phyloP scores from a whole-genome alignment of 768 basidiomycete species.

The Rhizopogon vesiculosus region DNA sequence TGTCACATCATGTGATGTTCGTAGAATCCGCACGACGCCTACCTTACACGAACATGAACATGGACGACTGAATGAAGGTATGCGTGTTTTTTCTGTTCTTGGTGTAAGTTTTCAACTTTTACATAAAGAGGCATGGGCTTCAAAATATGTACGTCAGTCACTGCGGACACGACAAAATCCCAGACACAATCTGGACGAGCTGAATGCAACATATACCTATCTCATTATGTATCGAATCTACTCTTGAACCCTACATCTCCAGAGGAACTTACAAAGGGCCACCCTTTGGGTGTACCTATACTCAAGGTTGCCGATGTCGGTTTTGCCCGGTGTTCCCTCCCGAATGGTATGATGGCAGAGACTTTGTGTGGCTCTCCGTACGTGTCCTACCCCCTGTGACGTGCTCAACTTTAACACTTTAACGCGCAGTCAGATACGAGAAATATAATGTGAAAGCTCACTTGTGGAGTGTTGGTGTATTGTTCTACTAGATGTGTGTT shows the following conservation, averaged over 20 bases:
- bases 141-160: too few species aligned
- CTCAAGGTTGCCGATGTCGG: conserved; percentile 95
- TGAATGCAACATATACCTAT: conserved; percentile 83
- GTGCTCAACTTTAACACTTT: background rate
- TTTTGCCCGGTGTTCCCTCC: conserved; percentile 89
- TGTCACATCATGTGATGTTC: too few species aligned
- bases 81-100: too few species aligned
- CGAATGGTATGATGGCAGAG: conserved; percentile 92
- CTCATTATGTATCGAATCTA: conserved; percentile 65
- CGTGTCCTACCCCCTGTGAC: conserved; percentile 26
- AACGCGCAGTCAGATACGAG: conserved; percentile 70
- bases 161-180: too few species aligned
- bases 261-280: conserved; percentile 79
- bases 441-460: conserved; percentile 98
- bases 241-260: conserved; percentile 79
- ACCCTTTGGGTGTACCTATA: conserved; percentile 89
- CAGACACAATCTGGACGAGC: conserved; percentile 13
- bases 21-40: too few species aligned
- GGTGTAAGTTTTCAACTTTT: too few species aligned
- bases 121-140: too few species aligned
- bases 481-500: conserved; percentile 92
- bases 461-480: conserved; percentile 96
- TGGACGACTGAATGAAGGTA: too few species aligned
- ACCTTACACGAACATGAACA: too few species aligned
- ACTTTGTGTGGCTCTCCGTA: conserved; percentile 97